These are phyloP conservation scores for Steccherinum ochraceum DNA, from an alignment of 768 basidiomycete genomes.

Conservation along the genomic window DNA sequence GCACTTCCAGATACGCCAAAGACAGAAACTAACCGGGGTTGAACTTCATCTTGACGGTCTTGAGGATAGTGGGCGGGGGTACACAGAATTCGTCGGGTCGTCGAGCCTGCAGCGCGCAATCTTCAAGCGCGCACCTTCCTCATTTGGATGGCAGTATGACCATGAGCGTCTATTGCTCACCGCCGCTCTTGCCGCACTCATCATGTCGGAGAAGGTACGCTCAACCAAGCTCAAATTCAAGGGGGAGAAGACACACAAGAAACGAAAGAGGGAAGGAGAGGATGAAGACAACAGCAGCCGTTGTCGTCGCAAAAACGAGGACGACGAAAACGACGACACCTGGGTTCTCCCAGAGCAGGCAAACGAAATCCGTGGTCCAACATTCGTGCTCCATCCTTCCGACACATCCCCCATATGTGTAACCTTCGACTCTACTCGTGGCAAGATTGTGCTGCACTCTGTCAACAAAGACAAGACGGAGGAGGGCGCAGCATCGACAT, in stretches of 20 bases:
- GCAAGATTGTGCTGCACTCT: constrained; percentile 58
- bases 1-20: constrained; percentile 14
- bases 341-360: constrained; percentile 75
- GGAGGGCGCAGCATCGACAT: constrained; percentile 35
- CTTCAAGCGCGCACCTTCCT: background rate
- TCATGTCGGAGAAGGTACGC: constrained; percentile 48
- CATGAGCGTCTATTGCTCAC: too few species aligned
- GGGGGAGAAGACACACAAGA: constrained; percentile 81
- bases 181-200: too few species aligned
- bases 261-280: constrained; percentile 57
- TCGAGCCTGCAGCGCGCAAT: background rate
- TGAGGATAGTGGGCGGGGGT: constrained; percentile 43
- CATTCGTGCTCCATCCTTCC: constrained; percentile 78
- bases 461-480: constrained; percentile 56
- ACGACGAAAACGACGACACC: constrained; percentile 62
- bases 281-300: constrained; percentile 42
- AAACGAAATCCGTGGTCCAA: constrained; percentile 79
- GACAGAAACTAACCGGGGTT: constrained; percentile 65
- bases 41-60: constrained; percentile 71
- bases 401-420: constrained; percentile 72
- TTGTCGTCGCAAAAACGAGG: constrained; percentile 42
- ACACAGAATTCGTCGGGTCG: background rate
- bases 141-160: too few species aligned
- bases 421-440: constrained; percentile 73
- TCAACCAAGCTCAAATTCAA: constrained; percentile 83